Base-by-base conservation (phyloP, 768 basidiomycete genomes). In the Suillus placidus region DNA sequence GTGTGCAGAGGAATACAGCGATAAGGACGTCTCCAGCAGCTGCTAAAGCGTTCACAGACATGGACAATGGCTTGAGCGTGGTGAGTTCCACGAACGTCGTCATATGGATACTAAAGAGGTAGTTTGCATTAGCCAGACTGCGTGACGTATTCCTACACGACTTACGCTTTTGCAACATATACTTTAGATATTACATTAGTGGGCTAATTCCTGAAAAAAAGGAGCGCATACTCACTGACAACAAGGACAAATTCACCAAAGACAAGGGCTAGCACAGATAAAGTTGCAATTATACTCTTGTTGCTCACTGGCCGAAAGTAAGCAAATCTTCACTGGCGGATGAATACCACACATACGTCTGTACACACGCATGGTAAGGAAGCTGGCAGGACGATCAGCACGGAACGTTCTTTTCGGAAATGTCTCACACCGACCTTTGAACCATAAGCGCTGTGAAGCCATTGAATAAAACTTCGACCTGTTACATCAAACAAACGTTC, bases 381-480 rank as follows among this genome's bases (percentile, higher is more conserved):
- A 88, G 45, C 83, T 80, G 13, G n/a, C 12, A 43, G n/a, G 12
- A 38, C 38, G 18, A 32, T 60, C 18, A 60, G 58, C 18, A 20
- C 38, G 26, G 10, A 20, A 4, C 18, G 8, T 20, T 42, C 3
- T 7, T 32, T 42, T 40, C 23, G 8, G 12, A 13, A 30, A 60
- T 6, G 6, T 13, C 6, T 60, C 3, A 20, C 3, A 60, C 58
- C 34, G 1, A 66, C 65, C 65, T 37, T 74, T 88, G 87, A 7
- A 87, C 86, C 26, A 86, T 72, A 49, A 80, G 74, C 6, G 81
- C 83, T 14, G 83, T 86, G 23, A 85, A 71, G 37, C 79, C 69
- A 71, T 84, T 86, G 71, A 85, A 84, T 26, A 85, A 70, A 14
- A 85, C 80, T 71, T 83, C 82, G 30, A 81, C 75, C 84, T 85